These are phyloP conservation scores for Xerocomus amazonicus DNA, from an alignment of 1,284 basidiomycete genomes.

Conservation along the genomic window DNA sequence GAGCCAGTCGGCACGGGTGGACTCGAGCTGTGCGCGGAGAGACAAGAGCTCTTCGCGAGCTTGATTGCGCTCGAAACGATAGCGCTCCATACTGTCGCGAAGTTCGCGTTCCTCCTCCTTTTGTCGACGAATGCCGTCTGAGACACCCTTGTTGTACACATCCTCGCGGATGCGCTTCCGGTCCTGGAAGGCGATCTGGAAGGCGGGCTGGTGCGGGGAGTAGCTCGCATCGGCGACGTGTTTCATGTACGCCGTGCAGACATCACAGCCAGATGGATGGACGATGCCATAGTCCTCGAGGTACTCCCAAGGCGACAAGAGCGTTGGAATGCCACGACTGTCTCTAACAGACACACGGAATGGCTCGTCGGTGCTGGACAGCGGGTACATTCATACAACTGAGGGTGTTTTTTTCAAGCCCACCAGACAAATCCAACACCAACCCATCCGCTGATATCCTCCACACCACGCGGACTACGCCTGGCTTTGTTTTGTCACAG, in stretches of 20 bases:
- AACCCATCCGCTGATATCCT: conserved; percentile 27
- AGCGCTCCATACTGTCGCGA: conserved; percentile 32
- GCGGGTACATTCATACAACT: conserved; percentile 27
- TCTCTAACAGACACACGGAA: conserved; percentile 27
- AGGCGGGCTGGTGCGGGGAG: conserved; percentile 35
- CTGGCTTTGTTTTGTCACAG: conserved; percentile 27
- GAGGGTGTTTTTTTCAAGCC: conserved; percentile 4
- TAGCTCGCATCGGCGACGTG: conserved; percentile 40
- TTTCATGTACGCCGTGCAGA: conserved; percentile 40
- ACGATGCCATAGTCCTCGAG: conserved; percentile 42
- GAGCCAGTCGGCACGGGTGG: conserved; percentile 35
- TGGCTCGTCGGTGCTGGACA: conserved; percentile 33
- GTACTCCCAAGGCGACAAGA: conserved; percentile 38
- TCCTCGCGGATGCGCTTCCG: conserved; percentile 35
- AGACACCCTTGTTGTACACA: conserved; percentile 31
- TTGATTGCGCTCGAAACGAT: conserved; percentile 33
- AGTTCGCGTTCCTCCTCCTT: conserved; percentile 34
- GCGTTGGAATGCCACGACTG: conserved; percentile 32
- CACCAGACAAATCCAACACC: neutral
- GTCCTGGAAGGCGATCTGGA: conserved; percentile 40
- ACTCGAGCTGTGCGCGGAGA: conserved; percentile 35
- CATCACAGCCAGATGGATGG: conserved; percentile 38
- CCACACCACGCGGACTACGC: conserved; percentile 27
- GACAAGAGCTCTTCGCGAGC: conserved; percentile 34
- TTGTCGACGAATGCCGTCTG: conserved; percentile 32